Evolutionary conservation across 225 moss, liverwort and hornwort genomes (phyloP), one percentile per base, ranked within the genome.

Genomic region (Takakia lepidozioides): DNA sequence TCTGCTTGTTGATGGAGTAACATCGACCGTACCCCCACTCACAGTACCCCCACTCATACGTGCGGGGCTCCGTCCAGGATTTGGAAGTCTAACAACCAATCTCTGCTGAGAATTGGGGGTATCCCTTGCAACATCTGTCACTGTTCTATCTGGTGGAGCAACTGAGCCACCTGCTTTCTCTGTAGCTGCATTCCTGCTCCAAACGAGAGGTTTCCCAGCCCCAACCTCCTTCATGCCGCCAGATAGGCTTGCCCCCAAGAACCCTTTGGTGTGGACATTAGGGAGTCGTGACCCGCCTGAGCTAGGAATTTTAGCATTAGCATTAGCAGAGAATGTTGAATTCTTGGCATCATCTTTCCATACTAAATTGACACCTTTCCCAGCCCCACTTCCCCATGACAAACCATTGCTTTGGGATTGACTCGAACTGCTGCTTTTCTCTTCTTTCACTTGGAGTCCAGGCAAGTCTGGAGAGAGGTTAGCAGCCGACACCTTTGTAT

Each of bases 301-400:
- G 26, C 52, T 64, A 4, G 56, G 16, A 45, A 66, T 37, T 68
- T 87, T 91, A 8, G 65, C 49, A 29, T 62, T 73, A 2, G 52
- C 28, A 1, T 62, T 22, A 13, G 54, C 66, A 41, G 67, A 66
- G 29, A 61, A 22, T 22, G 72, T 51, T 16, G 69, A 72, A 49
- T 62, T 91, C 72, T 90, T 87, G 43, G 34, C 75, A 22, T 98
- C 90, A 13, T 90, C 91, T 61, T 98, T 98, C 95, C 82, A 87
- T 18, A 59, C 64, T 25, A 69, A 51, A 38, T 61, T 61, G 3
- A 56, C 74, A 55, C 69, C 62, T 51, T 87, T 98, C 46, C 76
- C 87, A 55, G 57, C 52, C 26, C 72, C 76, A 56, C 70, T 86
- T 48, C 70, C 79, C 85, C 87, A 72, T 23, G 75, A 66, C 49